Percentiles rank a stretch among this genome's conserved stretches.
Conservation (phyloP, 2,329 filamentous ascomycete species). For the Ascochyta viciae-villosae region DNA sequence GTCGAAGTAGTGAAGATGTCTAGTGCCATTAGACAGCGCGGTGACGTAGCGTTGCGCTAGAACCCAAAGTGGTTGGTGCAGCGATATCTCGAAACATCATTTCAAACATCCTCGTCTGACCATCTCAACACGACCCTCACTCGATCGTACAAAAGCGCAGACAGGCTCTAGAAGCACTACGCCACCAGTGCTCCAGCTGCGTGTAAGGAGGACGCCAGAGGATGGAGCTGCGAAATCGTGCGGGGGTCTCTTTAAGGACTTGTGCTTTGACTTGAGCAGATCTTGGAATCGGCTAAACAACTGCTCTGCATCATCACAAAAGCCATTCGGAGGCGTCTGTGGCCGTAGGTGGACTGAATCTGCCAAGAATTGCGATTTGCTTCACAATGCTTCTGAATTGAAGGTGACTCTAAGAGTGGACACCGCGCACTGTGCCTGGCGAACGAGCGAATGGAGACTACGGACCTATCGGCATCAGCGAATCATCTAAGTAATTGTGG, state of each 20-base stretch:
- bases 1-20: neutral
- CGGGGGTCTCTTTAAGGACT: neutral
- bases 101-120: constrained; percentile 41
- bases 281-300: neutral
- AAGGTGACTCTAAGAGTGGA: constrained; percentile 1
- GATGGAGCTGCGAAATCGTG: neutral
- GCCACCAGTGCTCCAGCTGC: neutral
- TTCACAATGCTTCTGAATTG: constrained; percentile 21
- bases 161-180: neutral
- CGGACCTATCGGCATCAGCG: constrained; percentile 23
- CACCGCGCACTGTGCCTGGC: constrained; percentile 7
- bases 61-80: neutral
- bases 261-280: neutral
- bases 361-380: constrained; percentile 8
- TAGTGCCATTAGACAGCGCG: too few species aligned
- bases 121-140: constrained; percentile 10
- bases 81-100: constrained; percentile 30
- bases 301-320: neutral
- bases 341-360: neutral
- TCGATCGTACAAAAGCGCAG: neutral
- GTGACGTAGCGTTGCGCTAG: neutral
- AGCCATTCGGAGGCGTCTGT: neutral
- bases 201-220: neutral
- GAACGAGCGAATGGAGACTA: constrained; percentile 13
- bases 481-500: neutral